phyloP scores from a whole-genome alignment of 2,329 filamentous ascomycete species.

The Rasamsonia emersonii region DNA sequence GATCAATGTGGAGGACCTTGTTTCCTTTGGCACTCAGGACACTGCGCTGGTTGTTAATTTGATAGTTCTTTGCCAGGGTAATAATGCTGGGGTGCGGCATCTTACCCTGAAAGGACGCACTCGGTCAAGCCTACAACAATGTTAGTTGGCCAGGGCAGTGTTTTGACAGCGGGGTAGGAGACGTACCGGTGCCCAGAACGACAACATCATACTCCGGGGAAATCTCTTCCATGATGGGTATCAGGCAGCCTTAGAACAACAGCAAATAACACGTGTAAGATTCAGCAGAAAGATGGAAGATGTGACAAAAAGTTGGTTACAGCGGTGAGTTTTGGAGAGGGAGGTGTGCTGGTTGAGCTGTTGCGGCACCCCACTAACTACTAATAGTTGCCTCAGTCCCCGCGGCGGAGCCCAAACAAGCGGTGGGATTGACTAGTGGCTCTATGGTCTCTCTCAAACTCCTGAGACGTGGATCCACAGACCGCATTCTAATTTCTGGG shows the following conservation, averaged over 20 bases:
- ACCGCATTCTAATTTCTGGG: too few species aligned
- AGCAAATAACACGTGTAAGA: too few species aligned
- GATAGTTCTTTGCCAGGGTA: not conserved
- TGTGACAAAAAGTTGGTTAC: too few species aligned
- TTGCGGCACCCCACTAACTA: too few species aligned
- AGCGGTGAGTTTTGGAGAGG: too few species aligned
- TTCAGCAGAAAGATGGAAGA: not conserved
- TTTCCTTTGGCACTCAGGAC: conserved; percentile 97
- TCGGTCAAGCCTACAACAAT: conserved; percentile 72
- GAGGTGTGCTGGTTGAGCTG: conserved; percentile 17
- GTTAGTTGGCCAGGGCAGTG: conserved; percentile 20
- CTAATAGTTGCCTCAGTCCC: conserved; percentile 2
- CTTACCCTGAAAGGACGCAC: conserved; percentile 95
- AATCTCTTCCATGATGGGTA: conserved; percentile 82
- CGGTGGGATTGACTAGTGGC: conserved; percentile 4
- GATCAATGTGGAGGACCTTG: conserved; percentile 98
- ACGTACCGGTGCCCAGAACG: conserved; percentile 90
- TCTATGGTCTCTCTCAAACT: too few species aligned
- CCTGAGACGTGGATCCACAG: conserved; percentile 1
- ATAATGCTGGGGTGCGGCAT: not conserved
- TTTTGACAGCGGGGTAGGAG: conserved; percentile 25
- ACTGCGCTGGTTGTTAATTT: conserved; percentile 39
- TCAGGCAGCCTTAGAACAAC: too few species aligned
- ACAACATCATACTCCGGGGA: conserved; percentile 98
- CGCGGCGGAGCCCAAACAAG: conserved; percentile 6